Evolutionary conservation across 2,329 filamentous ascomycete species (phyloP), one percentile per base, ranked within the genome.

Genomic region (Fusarium continuum): DNA sequence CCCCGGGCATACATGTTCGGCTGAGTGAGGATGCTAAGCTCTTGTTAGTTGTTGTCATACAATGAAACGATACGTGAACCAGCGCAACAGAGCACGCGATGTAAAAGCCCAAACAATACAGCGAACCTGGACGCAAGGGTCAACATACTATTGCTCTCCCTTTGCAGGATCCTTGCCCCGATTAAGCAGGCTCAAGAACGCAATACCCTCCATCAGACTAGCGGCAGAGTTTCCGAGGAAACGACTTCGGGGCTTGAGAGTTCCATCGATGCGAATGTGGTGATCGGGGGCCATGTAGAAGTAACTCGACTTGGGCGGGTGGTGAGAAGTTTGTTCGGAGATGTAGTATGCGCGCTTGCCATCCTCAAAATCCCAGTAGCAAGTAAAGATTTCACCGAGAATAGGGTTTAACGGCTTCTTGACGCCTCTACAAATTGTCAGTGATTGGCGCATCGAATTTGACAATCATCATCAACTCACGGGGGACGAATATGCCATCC

Each of bases 1-100:
- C 95, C 94, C 61, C 95, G 87, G 19, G 94, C 95, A 76, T 99
- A 99, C 93, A 99, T 99, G 80, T 99, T 99, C 16, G 95, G 95
- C 73, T 99, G 95, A 5, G 95, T 98, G 47, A 98, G 79, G 72
- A 96, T 91, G 77, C 92, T 96, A 36, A 1, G 8, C 36, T 19
- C 35, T 55, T 49, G 61, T 68, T 51, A 55, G 49, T 26, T 17
- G n/a, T 10, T 29, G 10, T 10, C 19, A 8, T 32, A n/a, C 11
- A 17, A 44, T 8, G 16, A 16, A 35, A n/a, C 4, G 13, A 34
- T n/a, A 19, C n/a, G 11, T 8, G 26, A 13, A 54, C 72, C 29
- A 72, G 66, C 40, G 47, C 40, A 10, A 4, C 14, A 16, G 29
- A 16, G n/a, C 14, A 16, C n/a, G 22, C 11, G 13, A 6, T 16